These are phyloP conservation scores for Didymellaceae sp. DNA, from an alignment of 2,329 filamentous ascomycete species.

Conservation along the genomic window DNA sequence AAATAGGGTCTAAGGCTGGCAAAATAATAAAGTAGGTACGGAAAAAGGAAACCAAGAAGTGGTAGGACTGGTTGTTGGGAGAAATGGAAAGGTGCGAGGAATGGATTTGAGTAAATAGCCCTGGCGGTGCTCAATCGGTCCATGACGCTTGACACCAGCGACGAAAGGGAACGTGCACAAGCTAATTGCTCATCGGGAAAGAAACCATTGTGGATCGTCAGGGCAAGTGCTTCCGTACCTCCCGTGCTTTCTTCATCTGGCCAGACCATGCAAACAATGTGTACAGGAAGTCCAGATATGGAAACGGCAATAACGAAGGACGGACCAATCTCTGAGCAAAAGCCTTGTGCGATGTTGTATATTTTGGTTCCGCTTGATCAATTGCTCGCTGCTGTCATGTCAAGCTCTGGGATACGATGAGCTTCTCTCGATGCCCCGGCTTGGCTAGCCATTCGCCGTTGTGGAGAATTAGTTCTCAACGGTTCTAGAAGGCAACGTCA, in stretches of 20 bases:
- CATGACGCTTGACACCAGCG: slow-evolving; percentile 28
- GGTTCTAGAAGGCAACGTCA: slow-evolving; percentile 27
- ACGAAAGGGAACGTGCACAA: slow-evolving; percentile 24
- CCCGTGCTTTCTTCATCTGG: slow-evolving; percentile 17
- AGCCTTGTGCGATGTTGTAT: too few relatives aligned
- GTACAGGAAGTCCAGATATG: not conserved
- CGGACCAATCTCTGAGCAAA: not conserved
- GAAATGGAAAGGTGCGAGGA: slow-evolving; percentile 5
- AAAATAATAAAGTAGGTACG: slow-evolving; percentile 1
- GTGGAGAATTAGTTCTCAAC: slow-evolving; percentile 31
- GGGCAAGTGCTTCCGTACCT: slow-evolving; percentile 15
- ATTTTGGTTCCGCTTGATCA: too few relatives aligned
- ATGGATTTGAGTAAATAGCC: slow-evolving; percentile 21
- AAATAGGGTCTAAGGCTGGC: slow-evolving; percentile 4
- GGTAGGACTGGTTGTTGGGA: slow-evolving; percentile 1
- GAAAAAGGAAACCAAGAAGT: not conserved
- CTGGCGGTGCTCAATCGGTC: slow-evolving; percentile 24
- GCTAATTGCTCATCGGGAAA: slow-evolving; percentile 21
- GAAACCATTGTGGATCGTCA: slow-evolving; percentile 21
- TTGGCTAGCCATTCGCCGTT: slow-evolving; percentile 22
- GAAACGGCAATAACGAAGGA: not conserved
- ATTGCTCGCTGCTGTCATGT: too few relatives aligned
- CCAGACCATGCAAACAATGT: slow-evolving; percentile 14
- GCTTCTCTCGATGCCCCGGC: slow-evolving; percentile 12
- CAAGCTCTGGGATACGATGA: slow-evolving; percentile 18